These are phyloP conservation scores for Aspergillus latus DNA, from an alignment of 2,329 filamentous ascomycete genomes.

Conservation along the genomic window DNA sequence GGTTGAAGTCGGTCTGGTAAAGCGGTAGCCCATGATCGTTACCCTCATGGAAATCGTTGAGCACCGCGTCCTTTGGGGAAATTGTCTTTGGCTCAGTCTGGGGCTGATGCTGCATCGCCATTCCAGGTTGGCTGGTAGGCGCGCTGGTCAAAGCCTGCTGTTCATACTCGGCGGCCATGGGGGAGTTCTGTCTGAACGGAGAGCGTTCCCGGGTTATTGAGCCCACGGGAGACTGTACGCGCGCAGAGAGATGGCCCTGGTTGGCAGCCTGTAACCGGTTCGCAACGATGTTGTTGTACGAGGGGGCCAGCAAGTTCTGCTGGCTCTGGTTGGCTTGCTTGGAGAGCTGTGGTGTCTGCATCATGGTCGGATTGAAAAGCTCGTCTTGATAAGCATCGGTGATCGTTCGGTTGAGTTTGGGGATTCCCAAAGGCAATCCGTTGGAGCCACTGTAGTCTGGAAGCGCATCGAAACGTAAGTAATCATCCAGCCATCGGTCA, in stretches of 20 bases:
- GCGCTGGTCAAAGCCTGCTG: constrained; percentile 45
- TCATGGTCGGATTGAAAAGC: constrained; percentile 64
- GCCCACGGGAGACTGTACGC: constrained; percentile 57
- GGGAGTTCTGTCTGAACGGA: constrained; percentile 74
- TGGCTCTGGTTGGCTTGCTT: constrained; percentile 26
- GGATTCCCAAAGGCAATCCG: constrained; percentile 50
- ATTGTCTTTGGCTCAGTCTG: constrained; percentile 72
- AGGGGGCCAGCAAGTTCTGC: constrained; percentile 49
- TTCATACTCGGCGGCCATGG: constrained; percentile 53
- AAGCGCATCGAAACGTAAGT: constrained; percentile 64
- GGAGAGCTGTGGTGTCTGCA: constrained; percentile 38
- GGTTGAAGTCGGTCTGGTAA: constrained; percentile 58
- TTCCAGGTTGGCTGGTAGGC: constrained; percentile 34
- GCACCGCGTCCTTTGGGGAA: constrained; percentile 85
- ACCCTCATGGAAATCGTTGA: constrained; percentile 73
- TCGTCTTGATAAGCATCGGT: constrained; percentile 84
- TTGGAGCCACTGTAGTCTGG: constrained; percentile 54
- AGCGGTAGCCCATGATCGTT: constrained; percentile 65
- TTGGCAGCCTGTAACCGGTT: constrained; percentile 78
- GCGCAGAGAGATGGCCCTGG: constrained; percentile 66
- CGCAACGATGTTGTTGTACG: constrained; percentile 64
- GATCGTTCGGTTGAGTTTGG: constrained; percentile 82
- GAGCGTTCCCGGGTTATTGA: constrained; percentile 66
- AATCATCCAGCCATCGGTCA: constrained; percentile 57
- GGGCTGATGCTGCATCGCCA: constrained; percentile 29